phyloP scores from a whole-genome alignment of 148 eudicot species.

The Persicaria maculosa region DNA sequence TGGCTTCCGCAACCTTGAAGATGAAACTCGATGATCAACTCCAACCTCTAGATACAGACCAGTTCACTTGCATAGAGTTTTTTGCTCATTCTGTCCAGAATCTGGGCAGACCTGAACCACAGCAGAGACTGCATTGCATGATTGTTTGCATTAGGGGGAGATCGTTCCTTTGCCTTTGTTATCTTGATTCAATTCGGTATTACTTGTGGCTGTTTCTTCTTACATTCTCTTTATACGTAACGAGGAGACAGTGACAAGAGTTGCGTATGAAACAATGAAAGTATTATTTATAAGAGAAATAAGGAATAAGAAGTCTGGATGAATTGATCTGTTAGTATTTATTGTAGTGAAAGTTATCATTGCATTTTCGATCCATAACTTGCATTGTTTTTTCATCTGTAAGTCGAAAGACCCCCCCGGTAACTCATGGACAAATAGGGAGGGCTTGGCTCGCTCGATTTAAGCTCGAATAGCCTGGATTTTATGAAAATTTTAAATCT shows the following conservation, averaged over 20 bases:
- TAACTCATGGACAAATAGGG: too few species aligned
- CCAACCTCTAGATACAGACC: background rate
- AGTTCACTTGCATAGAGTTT: background rate
- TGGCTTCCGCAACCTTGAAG: slow-evolving; percentile 91
- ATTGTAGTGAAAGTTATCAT: background rate
- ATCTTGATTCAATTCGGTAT: background rate
- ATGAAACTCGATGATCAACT: slow-evolving; percentile 58
- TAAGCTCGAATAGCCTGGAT: too few species aligned
- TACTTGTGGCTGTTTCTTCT: background rate
- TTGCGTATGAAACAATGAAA: background rate
- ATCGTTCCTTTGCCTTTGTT: background rate
- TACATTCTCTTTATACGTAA: background rate
- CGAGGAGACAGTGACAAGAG: background rate
- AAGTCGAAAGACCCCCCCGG: too few species aligned
- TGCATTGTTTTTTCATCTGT: background rate
- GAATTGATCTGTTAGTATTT: background rate
- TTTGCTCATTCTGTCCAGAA: background rate
- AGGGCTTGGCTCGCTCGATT: too few species aligned
- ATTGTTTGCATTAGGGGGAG: background rate
- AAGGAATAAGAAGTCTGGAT: background rate
- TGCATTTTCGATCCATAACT: background rate
- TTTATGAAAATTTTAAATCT: too few species aligned
- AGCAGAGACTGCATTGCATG: background rate
- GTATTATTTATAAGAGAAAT: background rate
- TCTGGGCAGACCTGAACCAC: background rate